Evolutionary conservation across 768 basidiomycete genomes (phyloP), one percentile per base, ranked within the genome.

Genomic region (Kondoa subrosea): DNA sequence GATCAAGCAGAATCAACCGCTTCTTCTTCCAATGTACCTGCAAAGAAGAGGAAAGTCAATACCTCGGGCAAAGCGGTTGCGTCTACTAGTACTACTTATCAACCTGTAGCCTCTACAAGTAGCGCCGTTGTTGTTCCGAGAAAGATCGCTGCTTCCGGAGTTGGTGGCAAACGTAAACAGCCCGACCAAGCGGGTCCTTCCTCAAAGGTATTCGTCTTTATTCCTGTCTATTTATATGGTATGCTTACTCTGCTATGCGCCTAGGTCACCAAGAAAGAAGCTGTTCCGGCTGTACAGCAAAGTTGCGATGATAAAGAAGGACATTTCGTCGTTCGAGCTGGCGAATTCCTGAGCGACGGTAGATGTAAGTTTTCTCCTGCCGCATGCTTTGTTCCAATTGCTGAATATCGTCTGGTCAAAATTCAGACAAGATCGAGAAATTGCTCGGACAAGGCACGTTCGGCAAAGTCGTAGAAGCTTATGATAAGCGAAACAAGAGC

Each of bases 381-480:
- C 66, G 59, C 64, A 27, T 26, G n/a, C 29, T 61, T 33, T 34
- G 32, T 25, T 26, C 66, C 70, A 16, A 68, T 2, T 1, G 15
- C n/a, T 33, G 21, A 70, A 50, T 34, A 40, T 26, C 67, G 60
- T 64, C 66, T 64, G 56, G n/a, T n/a, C n/a, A 65, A 59, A 73
- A 64, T 68, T 16, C 56, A 96, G 93, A 96, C 83, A 88, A 87
- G 61, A 96, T 92, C 56, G 85, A 92, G 69, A 83, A 85, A 68
- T 81, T 92, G 27, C 81, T 99, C 3, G 95, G 95, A 21, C 93
- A 97, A 80, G 95, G 95, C 15, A 97, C 95, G 16, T 99, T 97
- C 75, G 95, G 95, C 72, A 99, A 97, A 78, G 95, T 99, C 32
- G 91, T 99, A 61, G 89, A 96, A 77, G 91, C 91, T 4, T 77